Evolutionary conservation across 2,329 filamentous ascomycete species (phyloP).

Genomic region (Colletotrichum phormii): DNA sequence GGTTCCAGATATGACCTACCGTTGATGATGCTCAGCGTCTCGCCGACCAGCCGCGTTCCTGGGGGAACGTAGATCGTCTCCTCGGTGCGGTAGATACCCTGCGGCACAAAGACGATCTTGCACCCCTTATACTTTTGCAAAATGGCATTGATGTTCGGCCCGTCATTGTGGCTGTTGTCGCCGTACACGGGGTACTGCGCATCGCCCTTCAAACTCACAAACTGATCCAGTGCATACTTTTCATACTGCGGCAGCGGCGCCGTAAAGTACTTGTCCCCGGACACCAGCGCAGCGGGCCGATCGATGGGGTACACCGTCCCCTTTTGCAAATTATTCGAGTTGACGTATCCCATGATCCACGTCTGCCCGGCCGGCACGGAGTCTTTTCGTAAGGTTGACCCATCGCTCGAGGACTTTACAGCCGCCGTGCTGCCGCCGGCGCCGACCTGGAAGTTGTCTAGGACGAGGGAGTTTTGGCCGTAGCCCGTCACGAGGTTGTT

Average conservation of each 20-base stretch:
- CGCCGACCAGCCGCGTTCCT: constrained; percentile 65
- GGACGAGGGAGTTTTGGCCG: constrained; percentile 43
- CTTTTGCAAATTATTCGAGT: constrained; percentile 43
- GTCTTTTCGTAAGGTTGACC: constrained; percentile 31
- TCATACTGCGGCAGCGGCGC: constrained; percentile 53
- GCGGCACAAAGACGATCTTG: constrained; percentile 56
- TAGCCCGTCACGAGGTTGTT: constrained; percentile 41
- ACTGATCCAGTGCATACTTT: constrained; percentile 51
- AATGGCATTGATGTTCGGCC: constrained; percentile 45
- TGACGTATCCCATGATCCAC: constrained; percentile 44
- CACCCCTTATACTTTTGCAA: constrained; percentile 45
- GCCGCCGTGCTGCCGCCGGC: constrained; percentile 31
- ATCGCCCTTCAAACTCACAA: constrained; percentile 60
- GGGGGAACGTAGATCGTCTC: constrained; percentile 29
- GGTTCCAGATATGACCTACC: background rate
- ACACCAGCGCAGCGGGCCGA: constrained; percentile 46
- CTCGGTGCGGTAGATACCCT: constrained; percentile 37
- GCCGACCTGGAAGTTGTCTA: constrained; percentile 44
- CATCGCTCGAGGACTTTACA: constrained; percentile 40
- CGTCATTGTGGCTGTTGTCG: constrained; percentile 52
- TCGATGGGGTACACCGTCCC: constrained; percentile 45
- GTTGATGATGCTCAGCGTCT: constrained; percentile 65
- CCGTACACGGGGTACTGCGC: constrained; percentile 51
- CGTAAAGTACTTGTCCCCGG: constrained; percentile 45
- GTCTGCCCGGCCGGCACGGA: constrained; percentile 40